phyloP scores from a whole-genome alignment of 768 basidiomycete species.

The Lyophyllum semitale region DNA sequence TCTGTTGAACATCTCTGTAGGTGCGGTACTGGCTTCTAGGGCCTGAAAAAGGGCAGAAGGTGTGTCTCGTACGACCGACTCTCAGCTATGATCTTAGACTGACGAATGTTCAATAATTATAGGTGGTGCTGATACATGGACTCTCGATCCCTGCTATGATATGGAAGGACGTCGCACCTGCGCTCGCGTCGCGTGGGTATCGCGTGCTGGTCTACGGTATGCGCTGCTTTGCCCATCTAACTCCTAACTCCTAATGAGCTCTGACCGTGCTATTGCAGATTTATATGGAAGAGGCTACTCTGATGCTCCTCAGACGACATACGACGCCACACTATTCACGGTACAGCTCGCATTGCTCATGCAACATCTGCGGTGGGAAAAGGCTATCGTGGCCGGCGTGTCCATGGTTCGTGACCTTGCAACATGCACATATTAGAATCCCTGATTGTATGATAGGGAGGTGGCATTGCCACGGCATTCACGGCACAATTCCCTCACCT shows the following conservation, averaged over 20 bases:
- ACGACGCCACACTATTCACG: conserved; percentile 65
- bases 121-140: conserved; percentile 81
- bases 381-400: conserved; percentile 64
- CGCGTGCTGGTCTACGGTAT: conserved; percentile 77
- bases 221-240: not conserved
- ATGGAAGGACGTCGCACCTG: conserved; percentile 75
- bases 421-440: not conserved
- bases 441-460: conserved; percentile 50
- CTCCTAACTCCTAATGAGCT: not conserved
- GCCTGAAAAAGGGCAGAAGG: conserved; percentile 67
- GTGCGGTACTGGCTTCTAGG: conserved; percentile 80
- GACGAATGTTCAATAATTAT: not conserved
- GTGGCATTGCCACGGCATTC: conserved; percentile 73
- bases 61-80: conserved; percentile 28
- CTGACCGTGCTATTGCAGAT: conserved; percentile 42
- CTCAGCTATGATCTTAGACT: not conserved
- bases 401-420: conserved; percentile 61
- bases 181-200: conserved; percentile 61
- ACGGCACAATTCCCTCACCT: conserved; percentile 71
- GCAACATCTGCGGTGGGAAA: conserved; percentile 75
- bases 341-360: conserved; percentile 83
- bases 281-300: conserved; percentile 84
- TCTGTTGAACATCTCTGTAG: conserved; percentile 30
- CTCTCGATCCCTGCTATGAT: conserved; percentile 76
- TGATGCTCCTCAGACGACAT: conserved; percentile 71